These are phyloP conservation scores for Tuber brumale DNA, from an alignment of 495 filamentous ascomycete species.

Conservation along the genomic window DNA sequence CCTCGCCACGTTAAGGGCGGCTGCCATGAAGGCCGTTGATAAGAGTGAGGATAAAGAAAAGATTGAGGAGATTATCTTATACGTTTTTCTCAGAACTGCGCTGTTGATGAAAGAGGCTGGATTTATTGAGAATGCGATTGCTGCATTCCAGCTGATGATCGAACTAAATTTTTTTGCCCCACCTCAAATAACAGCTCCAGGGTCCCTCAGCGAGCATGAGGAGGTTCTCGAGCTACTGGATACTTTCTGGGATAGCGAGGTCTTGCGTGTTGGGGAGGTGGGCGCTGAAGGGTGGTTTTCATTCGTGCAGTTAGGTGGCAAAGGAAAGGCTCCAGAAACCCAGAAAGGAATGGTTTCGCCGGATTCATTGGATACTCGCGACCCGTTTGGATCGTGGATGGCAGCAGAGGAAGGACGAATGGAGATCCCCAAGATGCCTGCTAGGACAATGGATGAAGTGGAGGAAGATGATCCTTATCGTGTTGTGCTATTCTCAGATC, in stretches of 20 bases:
- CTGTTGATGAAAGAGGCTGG: constrained; percentile 71
- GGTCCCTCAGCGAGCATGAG: constrained; percentile 18
- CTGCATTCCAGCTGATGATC: constrained; percentile 74
- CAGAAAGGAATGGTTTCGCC: constrained; percentile 7
- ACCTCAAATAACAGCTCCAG: constrained; percentile 17
- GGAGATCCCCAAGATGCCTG: constrained; percentile 53
- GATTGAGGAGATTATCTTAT: constrained; percentile 53
- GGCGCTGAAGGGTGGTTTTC: constrained; percentile 63
- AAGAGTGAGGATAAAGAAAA: constrained; percentile 33
- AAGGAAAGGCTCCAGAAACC: constrained; percentile 44
- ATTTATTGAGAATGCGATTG: constrained; percentile 67
- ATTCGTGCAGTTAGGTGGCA: constrained; percentile 45
- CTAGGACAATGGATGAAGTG: constrained; percentile 58
- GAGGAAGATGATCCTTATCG: constrained; percentile 71
- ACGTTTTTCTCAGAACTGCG: constrained; percentile 68
- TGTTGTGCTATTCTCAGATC: constrained; percentile 70
- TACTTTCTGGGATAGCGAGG: constrained; percentile 84
- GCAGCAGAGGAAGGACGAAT: constrained; percentile 52
- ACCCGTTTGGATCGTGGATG: constrained; percentile 55
- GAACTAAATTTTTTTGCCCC: constrained; percentile 65
- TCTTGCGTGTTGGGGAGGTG: constrained; percentile 69
- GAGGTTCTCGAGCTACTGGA: constrained; percentile 41
- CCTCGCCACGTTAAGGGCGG: constrained; percentile 49
- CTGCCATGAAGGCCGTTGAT: constrained; percentile 30
- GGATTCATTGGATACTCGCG: constrained; percentile 20